Evolutionary conservation across 2,329 filamentous ascomycete species (phyloP).

Genomic region (Fusarium graminum): DNA sequence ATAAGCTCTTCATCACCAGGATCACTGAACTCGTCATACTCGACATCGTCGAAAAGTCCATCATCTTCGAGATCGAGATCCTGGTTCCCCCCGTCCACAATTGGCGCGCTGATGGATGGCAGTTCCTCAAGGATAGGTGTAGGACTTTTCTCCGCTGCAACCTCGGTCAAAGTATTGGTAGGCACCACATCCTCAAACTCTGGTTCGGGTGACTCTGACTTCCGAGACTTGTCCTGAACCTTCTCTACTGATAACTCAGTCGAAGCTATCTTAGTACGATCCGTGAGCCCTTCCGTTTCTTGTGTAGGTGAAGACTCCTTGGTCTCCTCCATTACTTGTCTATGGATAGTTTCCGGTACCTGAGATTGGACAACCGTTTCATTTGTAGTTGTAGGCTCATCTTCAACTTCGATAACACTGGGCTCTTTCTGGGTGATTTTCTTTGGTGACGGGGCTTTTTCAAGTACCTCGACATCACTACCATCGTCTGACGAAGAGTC

Average conservation of each 20-base stretch:
- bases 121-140: slow-evolving; percentile 36
- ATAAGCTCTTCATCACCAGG: slow-evolving; percentile 93
- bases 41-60: slow-evolving; percentile 66
- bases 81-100: not conserved
- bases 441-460: slow-evolving; percentile 57
- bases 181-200: slow-evolving; percentile 55
- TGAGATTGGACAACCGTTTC: not conserved
- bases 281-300: slow-evolving; percentile 16
- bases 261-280: not conserved
- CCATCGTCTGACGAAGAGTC: slow-evolving; percentile 71
- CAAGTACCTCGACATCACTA: slow-evolving; percentile 69
- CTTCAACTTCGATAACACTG: slow-evolving; percentile 23
- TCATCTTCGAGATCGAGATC: slow-evolving; percentile 53
- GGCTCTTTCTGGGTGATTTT: slow-evolving; percentile 14
- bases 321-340: slow-evolving; percentile 3
- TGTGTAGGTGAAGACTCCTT: slow-evolving; percentile 1
- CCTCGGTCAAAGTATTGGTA: slow-evolving; percentile 35
- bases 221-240: slow-evolving; percentile 41
- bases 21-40: slow-evolving; percentile 83
- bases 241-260: not conserved
- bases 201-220: slow-evolving; percentile 54
- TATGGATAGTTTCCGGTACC: not conserved
- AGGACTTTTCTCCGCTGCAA: slow-evolving; percentile 22
- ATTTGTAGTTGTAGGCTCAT: not conserved
- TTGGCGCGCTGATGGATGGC: slow-evolving; percentile 10